Base-by-base conservation (phyloP, 2,329 filamentous ascomycete genomes). In the Dactylonectria estremocensis region DNA sequence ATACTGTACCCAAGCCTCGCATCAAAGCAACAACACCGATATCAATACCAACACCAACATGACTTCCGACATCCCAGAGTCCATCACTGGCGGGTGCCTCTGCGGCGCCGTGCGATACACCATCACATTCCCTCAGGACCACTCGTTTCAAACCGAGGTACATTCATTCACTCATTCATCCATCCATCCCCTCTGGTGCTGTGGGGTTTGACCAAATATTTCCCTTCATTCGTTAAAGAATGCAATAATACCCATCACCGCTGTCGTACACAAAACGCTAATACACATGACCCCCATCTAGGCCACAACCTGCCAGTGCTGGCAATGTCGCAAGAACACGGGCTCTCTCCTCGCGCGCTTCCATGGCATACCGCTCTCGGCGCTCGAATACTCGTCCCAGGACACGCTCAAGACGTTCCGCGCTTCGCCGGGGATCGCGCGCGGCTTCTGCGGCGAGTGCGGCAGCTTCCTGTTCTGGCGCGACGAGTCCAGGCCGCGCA, bases 301-400 rank as follows among this genome's bases (percentile, higher is more conserved):
- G 84, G 80, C 80, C 67, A 75, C 77, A 52, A 86, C 83, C 7
- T 89, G 87, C 74, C 86, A 89, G 71, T 89, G 87, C 78, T 85
- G 84, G 7, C 86, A 88, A 74, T 88, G 86, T 77, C 86, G 87
- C 73, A 85, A 85, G 64, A 81, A 84, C 66, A 84, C 84, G 8
- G 86, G 86, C 58, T 75, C 82, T 4, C 80, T 89, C 60, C 77
- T 87, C 71, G 80, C 83, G 68, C 77, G 80, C 62, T 76, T 80
- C 55, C 82, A 87, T 72, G 73, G 62, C 5, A 71, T 86, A 0
- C 80, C 80, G 5, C 52, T 72, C 60, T 75, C 68, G 3, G 75
- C 79, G 48, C 74, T 87, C 22, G 71, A 65, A 2, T 86, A 79
- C 74, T 75, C 76, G 3, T 75, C 77, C 28, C 62, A 68, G 14